Conservation (phyloP, 2,329 filamentous ascomycete genomes). For the Parasarocladium wereldwijsianum region DNA sequence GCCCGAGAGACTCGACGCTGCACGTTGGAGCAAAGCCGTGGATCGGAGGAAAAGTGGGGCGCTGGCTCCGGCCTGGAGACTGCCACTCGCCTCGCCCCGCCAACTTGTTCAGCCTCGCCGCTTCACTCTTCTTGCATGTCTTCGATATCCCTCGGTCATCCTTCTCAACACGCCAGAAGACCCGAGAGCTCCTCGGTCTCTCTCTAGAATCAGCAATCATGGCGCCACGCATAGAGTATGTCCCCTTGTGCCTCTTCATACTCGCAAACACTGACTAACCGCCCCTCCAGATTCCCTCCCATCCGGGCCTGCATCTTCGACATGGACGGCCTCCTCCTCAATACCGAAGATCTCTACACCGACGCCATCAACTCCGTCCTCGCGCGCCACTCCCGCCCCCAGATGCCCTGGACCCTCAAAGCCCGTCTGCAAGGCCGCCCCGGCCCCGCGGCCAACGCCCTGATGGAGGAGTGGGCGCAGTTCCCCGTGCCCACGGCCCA, state of each 20-base stretch:
- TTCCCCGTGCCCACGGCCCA: slow-evolving; percentile 62
- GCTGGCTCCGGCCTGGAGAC: neutral
- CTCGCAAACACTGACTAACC: neutral
- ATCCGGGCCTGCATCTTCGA: slow-evolving; percentile 91
- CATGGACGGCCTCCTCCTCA: slow-evolving; percentile 93
- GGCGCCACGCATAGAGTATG: slow-evolving; percentile 30
- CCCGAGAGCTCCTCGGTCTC: no score
- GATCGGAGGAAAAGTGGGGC: neutral
- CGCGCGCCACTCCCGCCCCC: slow-evolving; percentile 54
- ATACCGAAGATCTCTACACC: slow-evolving; percentile 86
- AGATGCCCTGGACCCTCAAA: slow-evolving; percentile 87
- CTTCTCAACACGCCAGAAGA: slow-evolving; percentile 3
- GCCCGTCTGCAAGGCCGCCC: slow-evolving; percentile 59
- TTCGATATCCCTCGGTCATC: neutral
- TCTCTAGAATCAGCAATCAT: slow-evolving; percentile 14
- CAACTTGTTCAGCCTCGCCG: neutral
- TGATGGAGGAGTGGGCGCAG: slow-evolving; percentile 66
- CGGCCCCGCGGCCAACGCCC: slow-evolving; percentile 33
- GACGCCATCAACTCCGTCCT: slow-evolving; percentile 71
- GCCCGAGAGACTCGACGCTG: no score
- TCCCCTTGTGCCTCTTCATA: slow-evolving; percentile 5
- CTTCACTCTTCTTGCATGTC: neutral
- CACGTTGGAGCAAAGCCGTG: neutral
- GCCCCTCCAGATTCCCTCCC: slow-evolving; percentile 47
- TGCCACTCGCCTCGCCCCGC: neutral